phyloP scores from a whole-genome alignment of 2,329 filamentous ascomycete species.

The Trichoderma afroharzianum region DNA sequence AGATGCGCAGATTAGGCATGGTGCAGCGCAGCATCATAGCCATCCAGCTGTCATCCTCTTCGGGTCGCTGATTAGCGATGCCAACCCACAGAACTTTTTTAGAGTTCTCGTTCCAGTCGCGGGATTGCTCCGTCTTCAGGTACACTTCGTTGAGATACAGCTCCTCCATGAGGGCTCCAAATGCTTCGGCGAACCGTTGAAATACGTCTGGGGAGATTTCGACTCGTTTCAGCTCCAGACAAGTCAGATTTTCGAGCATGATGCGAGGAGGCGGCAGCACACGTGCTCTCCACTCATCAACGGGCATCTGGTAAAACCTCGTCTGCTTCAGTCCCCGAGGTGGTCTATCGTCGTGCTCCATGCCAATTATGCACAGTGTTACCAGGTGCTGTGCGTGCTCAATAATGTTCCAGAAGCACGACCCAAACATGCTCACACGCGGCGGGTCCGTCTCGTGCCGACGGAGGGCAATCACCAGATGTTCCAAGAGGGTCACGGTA shows the following conservation, averaged over 20 bases:
- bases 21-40: constrained; percentile 39
- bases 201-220: constrained; percentile 38
- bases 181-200: constrained; percentile 31
- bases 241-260: constrained; percentile 37
- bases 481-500: constrained; percentile 39
- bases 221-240: constrained; percentile 42
- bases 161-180: constrained; percentile 40
- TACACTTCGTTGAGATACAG: constrained; percentile 46
- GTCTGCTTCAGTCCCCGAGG: constrained; percentile 38
- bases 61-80: constrained; percentile 40
- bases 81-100: constrained; percentile 44
- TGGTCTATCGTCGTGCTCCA: constrained; percentile 39
- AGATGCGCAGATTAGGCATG: constrained; percentile 36
- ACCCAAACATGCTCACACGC: constrained; percentile 38
- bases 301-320: constrained; percentile 32
- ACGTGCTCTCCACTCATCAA: constrained; percentile 39
- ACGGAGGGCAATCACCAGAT: constrained; percentile 46
- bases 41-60: constrained; percentile 38
- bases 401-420: constrained; percentile 49
- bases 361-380: constrained; percentile 47
- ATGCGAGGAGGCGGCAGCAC: constrained; percentile 37
- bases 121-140: constrained; percentile 40
- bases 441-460: constrained; percentile 38
- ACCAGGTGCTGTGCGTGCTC: constrained; percentile 42
- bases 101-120: constrained; percentile 31